Evolutionary conservation across 2,329 filamentous ascomycete genomes (phyloP), one percentile per base, ranked within the genome.

Genomic region (Sporothrix curviconia): DNA sequence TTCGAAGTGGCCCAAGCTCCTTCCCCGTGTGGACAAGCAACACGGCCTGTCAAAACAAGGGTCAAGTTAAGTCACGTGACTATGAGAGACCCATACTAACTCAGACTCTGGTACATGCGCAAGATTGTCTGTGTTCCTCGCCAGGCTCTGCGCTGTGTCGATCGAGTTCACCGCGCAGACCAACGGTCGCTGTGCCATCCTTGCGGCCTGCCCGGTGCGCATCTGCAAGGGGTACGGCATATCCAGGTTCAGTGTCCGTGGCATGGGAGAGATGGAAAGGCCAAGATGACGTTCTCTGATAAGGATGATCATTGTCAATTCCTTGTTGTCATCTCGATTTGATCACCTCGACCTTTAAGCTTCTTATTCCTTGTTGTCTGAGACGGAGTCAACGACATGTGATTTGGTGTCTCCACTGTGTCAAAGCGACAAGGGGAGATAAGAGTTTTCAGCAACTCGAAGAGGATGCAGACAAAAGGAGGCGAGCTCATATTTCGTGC

Each of bases 1-100:
- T 62, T 63, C 46, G 55, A 7, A 25, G n/a, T 61, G 61, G 61
- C 52, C 61, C 56, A 56, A 63, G 61, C 61, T 63, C 55, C 58
- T 53, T 47, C 28, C 52, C 55, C 25, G 47, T 28, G 1, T 32
- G 24, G 22, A n/a, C 47, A 36, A 54, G 49, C 49, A 59, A 59
- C 59, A 47, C 28, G 42, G 24, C 15, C 15, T n/a, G 30, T 17
- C 30, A 34, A n/a, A n/a, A n/a, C n/a, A 36, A 3, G 3, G 22
- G 2, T 2, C 4, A 19, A 22, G 42, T 7, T 14, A n/a, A 4
- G n/a, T 25, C 47, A 50, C 47, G 47, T 50, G 47, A 47, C 17
- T 22, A n/a, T n/a, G n/a, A n/a, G n/a, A n/a, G n/a, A n/a, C n/a
- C n/a, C n/a, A n/a, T n/a, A n/a, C 4, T 9, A 40, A 17, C 9